These are phyloP conservation scores for Lobosporangium transversale DNA, from an alignment of 192 early-diverging fungal species.

Conservation along the genomic window DNA sequence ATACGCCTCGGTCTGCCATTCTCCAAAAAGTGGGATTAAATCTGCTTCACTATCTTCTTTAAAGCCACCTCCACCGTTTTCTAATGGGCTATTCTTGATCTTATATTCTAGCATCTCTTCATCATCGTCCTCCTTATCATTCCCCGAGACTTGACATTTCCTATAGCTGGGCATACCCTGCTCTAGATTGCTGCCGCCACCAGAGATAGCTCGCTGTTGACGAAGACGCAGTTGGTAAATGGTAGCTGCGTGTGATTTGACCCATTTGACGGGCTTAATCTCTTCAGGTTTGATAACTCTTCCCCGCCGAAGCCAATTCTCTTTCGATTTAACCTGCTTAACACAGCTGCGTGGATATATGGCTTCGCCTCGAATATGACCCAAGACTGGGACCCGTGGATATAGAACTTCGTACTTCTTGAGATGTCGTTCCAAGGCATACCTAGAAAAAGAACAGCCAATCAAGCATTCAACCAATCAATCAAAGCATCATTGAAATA, in stretches of 20 bases:
- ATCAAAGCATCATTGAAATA: too few relatives aligned
- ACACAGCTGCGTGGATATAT: conserved; percentile 86
- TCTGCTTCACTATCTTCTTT: conserved; percentile 15
- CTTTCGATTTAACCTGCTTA: conserved; percentile 64
- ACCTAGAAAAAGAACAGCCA: conserved; percentile 55
- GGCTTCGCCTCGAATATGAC: conserved; percentile 75
- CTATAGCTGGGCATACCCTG: conserved; percentile 4
- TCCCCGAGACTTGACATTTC: conserved; percentile 48
- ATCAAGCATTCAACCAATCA: too few relatives aligned
- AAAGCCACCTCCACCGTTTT: background rate
- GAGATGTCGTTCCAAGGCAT: conserved; percentile 86
- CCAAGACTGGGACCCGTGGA: conserved; percentile 76
- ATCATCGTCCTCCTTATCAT: conserved; percentile 12
- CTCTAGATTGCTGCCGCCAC: conserved; percentile 3
- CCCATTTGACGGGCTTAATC: conserved; percentile 29
- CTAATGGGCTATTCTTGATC: background rate
- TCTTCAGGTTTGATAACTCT: conserved; percentile 53
- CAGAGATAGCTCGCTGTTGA: conserved; percentile 41
- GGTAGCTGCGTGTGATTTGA: conserved; percentile 37
- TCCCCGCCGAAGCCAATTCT: conserved; percentile 73
- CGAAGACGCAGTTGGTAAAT: conserved; percentile 38
- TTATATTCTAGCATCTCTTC: background rate
- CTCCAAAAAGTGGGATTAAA: conserved; percentile 73
- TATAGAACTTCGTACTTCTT: conserved; percentile 82
- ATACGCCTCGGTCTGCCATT: conserved; percentile 88